Percentiles rank a stretch among this genome's conserved stretches.
Evolutionary conservation across 1,139 yeast genomes (phyloP).

Genomic region (Candida sanyaensis): DNA sequence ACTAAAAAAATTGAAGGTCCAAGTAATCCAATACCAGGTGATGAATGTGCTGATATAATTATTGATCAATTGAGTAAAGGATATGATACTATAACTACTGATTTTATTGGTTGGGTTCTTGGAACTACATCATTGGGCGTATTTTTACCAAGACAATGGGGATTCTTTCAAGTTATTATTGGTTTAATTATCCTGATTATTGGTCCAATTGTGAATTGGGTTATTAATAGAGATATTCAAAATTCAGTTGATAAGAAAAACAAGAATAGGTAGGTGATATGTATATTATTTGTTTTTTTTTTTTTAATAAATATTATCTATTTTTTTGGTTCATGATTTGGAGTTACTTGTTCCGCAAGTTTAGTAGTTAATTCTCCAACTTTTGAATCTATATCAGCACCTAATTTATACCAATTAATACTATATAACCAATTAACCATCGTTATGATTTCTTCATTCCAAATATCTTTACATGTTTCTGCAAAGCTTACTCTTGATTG

Average conservation of each 20-base stretch:
- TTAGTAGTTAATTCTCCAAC: conserved; percentile 33
- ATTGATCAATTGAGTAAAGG: conserved; percentile 62
- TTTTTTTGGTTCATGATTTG: conserved; percentile 13
- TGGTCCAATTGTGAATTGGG: conserved; percentile 62
- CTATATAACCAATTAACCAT: conserved; percentile 68
- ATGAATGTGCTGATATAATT: conserved; percentile 64
- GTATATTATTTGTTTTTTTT: neutral
- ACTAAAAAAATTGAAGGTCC: conserved; percentile 86
- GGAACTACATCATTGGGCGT: conserved; percentile 70
- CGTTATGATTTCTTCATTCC: conserved; percentile 76
- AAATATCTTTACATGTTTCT: conserved; percentile 75
- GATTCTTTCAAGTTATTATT: conserved; percentile 52
- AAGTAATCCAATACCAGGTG: conserved; percentile 68
- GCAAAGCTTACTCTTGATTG: conserved; percentile 32
- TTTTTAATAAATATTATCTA: neutral
- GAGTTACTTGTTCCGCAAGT: conserved; percentile 24
- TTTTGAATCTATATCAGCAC: conserved; percentile 39
- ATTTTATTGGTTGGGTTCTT: conserved; percentile 81
- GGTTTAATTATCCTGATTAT: conserved; percentile 56
- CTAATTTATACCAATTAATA: conserved; percentile 50
- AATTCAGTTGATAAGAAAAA: conserved; percentile 15
- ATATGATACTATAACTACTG: conserved; percentile 77
- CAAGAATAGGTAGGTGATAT: conserved; percentile 7
- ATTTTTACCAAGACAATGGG: conserved; percentile 59
- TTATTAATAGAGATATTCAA: conserved; percentile 57